phyloP scores from a whole-genome alignment of 495 filamentous ascomycete genomes.

The Parathielavia appendiculata region DNA sequence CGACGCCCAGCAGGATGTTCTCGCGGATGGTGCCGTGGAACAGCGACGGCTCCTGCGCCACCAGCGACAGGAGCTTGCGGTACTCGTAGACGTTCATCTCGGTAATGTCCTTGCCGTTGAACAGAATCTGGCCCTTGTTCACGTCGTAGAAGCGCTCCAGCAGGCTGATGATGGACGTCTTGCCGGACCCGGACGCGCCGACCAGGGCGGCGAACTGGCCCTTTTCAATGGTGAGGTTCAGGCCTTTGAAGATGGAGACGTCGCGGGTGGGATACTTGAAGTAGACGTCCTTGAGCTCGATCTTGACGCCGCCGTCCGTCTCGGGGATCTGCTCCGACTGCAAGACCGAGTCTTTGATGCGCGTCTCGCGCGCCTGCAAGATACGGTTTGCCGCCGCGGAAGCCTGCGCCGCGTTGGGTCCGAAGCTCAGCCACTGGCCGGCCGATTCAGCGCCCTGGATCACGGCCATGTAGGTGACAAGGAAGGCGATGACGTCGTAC shows the following conservation, averaged over 20 bases:
- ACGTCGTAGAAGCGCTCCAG: slow-evolving; percentile 61
- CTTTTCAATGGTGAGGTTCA: slow-evolving; percentile 55
- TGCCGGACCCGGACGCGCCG: slow-evolving; percentile 67
- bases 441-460: slow-evolving; percentile 45
- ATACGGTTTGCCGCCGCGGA: slow-evolving; percentile 44
- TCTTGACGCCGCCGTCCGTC: slow-evolving; percentile 44
- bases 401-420: slow-evolving; percentile 47
- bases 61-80: slow-evolving; percentile 52
- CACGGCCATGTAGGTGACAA: slow-evolving; percentile 46
- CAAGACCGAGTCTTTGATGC: slow-evolving; percentile 22
- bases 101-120: slow-evolving; percentile 48
- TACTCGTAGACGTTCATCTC: slow-evolving; percentile 45
- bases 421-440: slow-evolving; percentile 45
- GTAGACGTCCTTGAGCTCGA: slow-evolving; percentile 52
- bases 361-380: slow-evolving; percentile 37
- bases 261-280: slow-evolving; percentile 57
- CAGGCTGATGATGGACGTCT: slow-evolving; percentile 61
- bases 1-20: slow-evolving; percentile 53
- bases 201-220: slow-evolving; percentile 67
- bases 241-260: slow-evolving; percentile 45
- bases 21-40: slow-evolving; percentile 53
- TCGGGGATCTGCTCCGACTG: slow-evolving; percentile 29
- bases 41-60: slow-evolving; percentile 58
- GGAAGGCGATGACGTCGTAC: slow-evolving; percentile 36
- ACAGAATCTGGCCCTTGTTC: slow-evolving; percentile 46